These are phyloP conservation scores for Verticillium nonalfalfae DNA, from an alignment of 2,329 filamentous ascomycete genomes.

Conservation along the genomic window DNA sequence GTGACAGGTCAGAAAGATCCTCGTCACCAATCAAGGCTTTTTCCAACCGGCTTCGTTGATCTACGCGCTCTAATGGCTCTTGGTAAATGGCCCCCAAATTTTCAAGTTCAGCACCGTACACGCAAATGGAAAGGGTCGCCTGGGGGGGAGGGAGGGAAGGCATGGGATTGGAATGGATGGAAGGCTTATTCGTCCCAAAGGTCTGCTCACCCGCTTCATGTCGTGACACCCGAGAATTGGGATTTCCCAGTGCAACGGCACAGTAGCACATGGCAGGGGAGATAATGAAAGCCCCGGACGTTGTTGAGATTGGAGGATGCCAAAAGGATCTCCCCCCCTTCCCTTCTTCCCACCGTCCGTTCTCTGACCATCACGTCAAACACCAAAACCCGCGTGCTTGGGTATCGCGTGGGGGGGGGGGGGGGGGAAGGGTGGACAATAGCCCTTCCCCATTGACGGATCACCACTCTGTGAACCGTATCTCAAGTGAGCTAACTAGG, in stretches of 20 bases:
- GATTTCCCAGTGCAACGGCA: not conserved
- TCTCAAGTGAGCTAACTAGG: too few relatives aligned
- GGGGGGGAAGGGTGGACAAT: not conserved
- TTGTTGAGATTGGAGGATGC: not conserved
- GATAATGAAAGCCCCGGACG: not conserved
- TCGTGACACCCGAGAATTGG: not conserved
- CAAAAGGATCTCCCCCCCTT: not conserved
- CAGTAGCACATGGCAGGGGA: not conserved
- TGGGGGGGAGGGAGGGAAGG: too few relatives aligned
- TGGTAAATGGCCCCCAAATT: not conserved
- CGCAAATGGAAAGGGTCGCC: too few relatives aligned
- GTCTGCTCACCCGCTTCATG: not conserved
- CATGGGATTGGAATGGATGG: not conserved
- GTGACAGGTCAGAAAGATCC: not conserved
- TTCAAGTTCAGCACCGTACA: not conserved
- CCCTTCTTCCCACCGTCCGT: not conserved
- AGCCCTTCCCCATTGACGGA: too few relatives aligned
- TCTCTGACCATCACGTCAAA: not conserved
- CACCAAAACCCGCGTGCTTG: not conserved
- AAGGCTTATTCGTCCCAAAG: not conserved
- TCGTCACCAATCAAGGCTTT: not conserved
- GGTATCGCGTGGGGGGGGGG: too few relatives aligned
- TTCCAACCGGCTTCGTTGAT: not conserved
- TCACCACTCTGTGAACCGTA: too few relatives aligned
- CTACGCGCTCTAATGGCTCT: not conserved